Conservation (phyloP, 345 rosid species). For the Nasturtium officinale region DNA sequence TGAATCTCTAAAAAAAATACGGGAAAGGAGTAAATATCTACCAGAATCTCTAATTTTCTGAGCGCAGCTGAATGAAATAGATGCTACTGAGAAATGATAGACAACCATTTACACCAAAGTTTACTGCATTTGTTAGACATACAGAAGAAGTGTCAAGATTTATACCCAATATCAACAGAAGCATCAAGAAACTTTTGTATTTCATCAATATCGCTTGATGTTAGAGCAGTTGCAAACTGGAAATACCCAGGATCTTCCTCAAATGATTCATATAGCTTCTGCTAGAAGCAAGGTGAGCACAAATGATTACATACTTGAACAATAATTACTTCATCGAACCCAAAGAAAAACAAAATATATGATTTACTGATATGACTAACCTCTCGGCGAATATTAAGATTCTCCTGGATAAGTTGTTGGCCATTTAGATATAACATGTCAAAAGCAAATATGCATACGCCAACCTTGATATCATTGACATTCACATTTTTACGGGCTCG, state of each 20-base stretch:
- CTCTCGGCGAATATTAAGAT: slow-evolving; percentile 77
- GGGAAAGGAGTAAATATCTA: background rate
- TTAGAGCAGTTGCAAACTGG: slow-evolving; percentile 86
- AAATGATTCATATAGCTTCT: slow-evolving; percentile 77
- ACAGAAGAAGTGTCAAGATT: slow-evolving; percentile 33
- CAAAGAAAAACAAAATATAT: slow-evolving; percentile 7
- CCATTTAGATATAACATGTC: slow-evolving; percentile 84
- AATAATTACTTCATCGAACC: slow-evolving; percentile 6
- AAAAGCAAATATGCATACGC: slow-evolving; percentile 91
- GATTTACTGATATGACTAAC: slow-evolving; percentile 44
- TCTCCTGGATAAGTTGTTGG: slow-evolving; percentile 74
- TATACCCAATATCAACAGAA: slow-evolving; percentile 82
- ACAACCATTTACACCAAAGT: background rate
- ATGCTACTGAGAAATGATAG: background rate
- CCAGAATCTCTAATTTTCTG: slow-evolving; percentile 15
- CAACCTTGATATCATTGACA: slow-evolving; percentile 80
- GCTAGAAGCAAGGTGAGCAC: slow-evolving; percentile 37
- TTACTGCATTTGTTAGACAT: slow-evolving; percentile 19
- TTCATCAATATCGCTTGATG: slow-evolving; percentile 89
- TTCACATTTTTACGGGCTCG: slow-evolving; percentile 89
- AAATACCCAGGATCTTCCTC: slow-evolving; percentile 77
- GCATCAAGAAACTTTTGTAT: slow-evolving; percentile 88
- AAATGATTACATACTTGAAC: slow-evolving; percentile 1
- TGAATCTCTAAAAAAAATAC: background rate
- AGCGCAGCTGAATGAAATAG: background rate